Percentiles rank a stretch among this genome's conserved stretches.
These are phyloP conservation scores for Colletotrichum phormii DNA, from an alignment of 2,329 filamentous ascomycete genomes.

Conservation along the genomic window DNA sequence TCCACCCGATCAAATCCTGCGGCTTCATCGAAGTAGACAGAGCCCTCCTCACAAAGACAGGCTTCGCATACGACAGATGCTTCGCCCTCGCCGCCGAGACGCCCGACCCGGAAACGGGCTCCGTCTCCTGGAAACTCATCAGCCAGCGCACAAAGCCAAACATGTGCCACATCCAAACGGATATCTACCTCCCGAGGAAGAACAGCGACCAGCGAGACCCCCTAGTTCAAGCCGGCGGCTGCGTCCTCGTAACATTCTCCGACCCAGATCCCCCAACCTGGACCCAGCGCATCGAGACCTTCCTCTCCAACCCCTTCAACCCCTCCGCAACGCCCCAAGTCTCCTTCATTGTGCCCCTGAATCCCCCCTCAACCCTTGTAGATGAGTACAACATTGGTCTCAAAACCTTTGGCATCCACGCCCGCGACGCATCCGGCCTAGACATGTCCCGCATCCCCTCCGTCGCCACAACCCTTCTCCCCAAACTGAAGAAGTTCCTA, in stretches of 20 bases:
- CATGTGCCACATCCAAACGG: conserved; percentile 36
- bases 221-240: conserved; percentile 25
- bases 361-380: not conserved
- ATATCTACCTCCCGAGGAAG: conserved; percentile 35
- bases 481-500: conserved; percentile 37
- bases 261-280: conserved; percentile 7
- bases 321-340: not conserved
- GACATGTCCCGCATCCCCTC: conserved; percentile 34
- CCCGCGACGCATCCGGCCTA: conserved; percentile 33
- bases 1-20: conserved; percentile 46
- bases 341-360: conserved; percentile 2
- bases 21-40: conserved; percentile 41
- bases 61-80: conserved; percentile 41
- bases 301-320: not conserved
- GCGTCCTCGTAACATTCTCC: not conserved
- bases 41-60: conserved; percentile 41
- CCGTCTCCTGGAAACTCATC: conserved; percentile 40
- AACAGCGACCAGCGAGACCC: not conserved
- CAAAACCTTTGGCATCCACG: conserved; percentile 36
- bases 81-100: conserved; percentile 46
- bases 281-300: not conserved
- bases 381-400: conserved; percentile 1
- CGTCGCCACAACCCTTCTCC: conserved; percentile 28
- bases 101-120: conserved; percentile 38
- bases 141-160: conserved; percentile 42